Conservation (phyloP, 495 filamentous ascomycete genomes). For the Terfezia claveryi region DNA sequence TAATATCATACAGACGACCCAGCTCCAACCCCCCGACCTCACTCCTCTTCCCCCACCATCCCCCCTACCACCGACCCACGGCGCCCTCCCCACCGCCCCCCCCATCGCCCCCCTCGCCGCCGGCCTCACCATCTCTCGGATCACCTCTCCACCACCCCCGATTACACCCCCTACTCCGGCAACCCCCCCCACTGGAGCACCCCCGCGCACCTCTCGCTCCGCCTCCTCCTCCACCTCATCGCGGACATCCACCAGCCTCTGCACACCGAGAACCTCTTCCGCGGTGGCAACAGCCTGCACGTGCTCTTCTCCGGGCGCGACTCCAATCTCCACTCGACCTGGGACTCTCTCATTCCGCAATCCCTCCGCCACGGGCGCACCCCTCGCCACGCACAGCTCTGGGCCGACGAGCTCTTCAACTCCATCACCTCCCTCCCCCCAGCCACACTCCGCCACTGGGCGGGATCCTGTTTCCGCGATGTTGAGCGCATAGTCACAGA, state of each 20-base stretch:
- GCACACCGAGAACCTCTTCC: constrained; percentile 35
- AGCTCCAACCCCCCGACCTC: too few species aligned
- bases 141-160: background rate
- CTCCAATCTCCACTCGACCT: constrained; percentile 37
- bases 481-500: constrained; percentile 9
- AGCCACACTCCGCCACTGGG: background rate
- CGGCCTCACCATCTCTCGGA: background rate
- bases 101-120: background rate
- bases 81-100: background rate
- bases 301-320: constrained; percentile 29
- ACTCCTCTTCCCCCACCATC: too few species aligned
- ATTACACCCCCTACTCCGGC: background rate
- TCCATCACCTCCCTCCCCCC: constrained; percentile 23
- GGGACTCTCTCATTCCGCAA: constrained; percentile 40
- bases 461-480: background rate
- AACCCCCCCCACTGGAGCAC: background rate
- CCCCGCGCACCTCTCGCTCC: constrained; percentile 25
- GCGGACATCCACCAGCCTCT: constrained; percentile 47
- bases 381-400: constrained; percentile 26
- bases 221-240: constrained; percentile 42
- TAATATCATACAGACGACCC: too few species aligned
- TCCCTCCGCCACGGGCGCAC: constrained; percentile 31
- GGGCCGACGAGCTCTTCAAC: constrained; percentile 29
- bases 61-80: background rate
- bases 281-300: constrained; percentile 38